Evolutionary conservation across 768 basidiomycete species (phyloP).

Genomic region (Boletus vermiculosoides): DNA sequence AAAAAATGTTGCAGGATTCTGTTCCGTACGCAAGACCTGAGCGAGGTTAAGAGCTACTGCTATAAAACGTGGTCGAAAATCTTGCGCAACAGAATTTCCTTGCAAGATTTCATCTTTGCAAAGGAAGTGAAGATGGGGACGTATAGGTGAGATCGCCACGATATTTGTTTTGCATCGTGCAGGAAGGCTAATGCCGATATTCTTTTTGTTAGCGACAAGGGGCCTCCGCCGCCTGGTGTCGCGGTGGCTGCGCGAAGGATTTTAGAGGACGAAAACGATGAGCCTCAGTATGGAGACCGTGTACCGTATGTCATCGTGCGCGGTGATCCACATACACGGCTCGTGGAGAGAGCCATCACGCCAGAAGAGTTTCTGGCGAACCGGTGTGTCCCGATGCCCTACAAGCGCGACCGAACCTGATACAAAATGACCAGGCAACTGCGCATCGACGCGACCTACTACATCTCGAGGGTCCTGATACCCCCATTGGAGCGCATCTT

Average conservation of each 20-base stretch:
- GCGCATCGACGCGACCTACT: conserved; percentile 84
- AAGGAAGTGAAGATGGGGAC: conserved; percentile 93
- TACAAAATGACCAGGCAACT: conserved; percentile 45
- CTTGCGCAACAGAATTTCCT: conserved; percentile 71
- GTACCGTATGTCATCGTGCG: conserved; percentile 85
- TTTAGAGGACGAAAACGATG: conserved; percentile 72
- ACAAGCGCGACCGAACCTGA: not conserved
- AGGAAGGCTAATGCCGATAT: not conserved
- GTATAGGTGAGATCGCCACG: conserved; percentile 60
- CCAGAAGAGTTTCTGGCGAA: conserved; percentile 69
- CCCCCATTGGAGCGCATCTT: conserved; percentile 90
- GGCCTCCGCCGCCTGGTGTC: conserved; percentile 88
- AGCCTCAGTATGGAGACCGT: conserved; percentile 90
- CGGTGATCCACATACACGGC: conserved; percentile 57
- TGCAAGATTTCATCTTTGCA: conserved; percentile 94
- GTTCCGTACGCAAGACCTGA: conserved; percentile 88
- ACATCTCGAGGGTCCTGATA: conserved; percentile 83
- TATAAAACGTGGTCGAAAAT: conserved; percentile 81
- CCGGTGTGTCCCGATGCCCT: conserved; percentile 41
- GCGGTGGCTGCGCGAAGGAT: conserved; percentile 78
- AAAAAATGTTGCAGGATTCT: conserved; percentile 60
- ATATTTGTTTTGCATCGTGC: not conserved
- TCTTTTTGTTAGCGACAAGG: conserved; percentile 59
- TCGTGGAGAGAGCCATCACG: conserved; percentile 74
- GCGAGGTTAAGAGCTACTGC: conserved; percentile 86